These are phyloP conservation scores for Skeletonema menzelii DNA, from an alignment of 108 stramenopile genomes.

Conservation along the genomic window DNA sequence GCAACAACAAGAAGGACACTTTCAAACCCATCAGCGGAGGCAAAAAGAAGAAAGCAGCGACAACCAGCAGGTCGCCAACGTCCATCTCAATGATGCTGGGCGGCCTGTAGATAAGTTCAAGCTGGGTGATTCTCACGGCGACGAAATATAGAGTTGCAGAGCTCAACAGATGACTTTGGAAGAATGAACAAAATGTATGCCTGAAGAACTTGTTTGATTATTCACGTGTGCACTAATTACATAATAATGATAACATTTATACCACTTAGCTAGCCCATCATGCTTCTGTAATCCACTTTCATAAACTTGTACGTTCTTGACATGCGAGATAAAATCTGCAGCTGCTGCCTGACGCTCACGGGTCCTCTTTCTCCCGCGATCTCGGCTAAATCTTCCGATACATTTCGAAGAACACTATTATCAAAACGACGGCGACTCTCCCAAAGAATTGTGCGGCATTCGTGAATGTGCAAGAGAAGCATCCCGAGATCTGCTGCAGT, in stretches of 20 bases:
- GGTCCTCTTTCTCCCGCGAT: slow-evolving; percentile 88
- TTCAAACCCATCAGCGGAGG: background rate
- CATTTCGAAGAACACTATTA: slow-evolving; percentile 55
- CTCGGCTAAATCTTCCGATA: slow-evolving; percentile 86
- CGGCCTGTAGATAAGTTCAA: background rate
- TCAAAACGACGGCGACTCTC: slow-evolving; percentile 70
- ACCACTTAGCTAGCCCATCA: background rate
- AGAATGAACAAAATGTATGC: background rate
- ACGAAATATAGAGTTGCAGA: background rate
- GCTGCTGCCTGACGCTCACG: slow-evolving; percentile 82
- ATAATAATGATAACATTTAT: background rate
- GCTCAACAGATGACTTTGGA: background rate
- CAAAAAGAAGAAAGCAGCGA: background rate
- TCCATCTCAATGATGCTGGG: slow-evolving; percentile 23
- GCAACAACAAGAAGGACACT: background rate
- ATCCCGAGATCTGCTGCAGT: slow-evolving; percentile 87
- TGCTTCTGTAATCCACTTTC: slow-evolving; percentile 40
- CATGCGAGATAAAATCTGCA: slow-evolving; percentile 82
- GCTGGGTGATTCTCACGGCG: background rate
- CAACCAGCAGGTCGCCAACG: slow-evolving; percentile 17
- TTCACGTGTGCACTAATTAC: background rate
- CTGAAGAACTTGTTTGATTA: slow-evolving; percentile 2
- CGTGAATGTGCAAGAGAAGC: slow-evolving; percentile 89
- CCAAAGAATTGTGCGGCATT: slow-evolving; percentile 80
- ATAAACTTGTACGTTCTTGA: slow-evolving; percentile 84